These are phyloP conservation scores for Boletus subparvulus DNA, from an alignment of 768 basidiomycete genomes.

Conservation along the genomic window DNA sequence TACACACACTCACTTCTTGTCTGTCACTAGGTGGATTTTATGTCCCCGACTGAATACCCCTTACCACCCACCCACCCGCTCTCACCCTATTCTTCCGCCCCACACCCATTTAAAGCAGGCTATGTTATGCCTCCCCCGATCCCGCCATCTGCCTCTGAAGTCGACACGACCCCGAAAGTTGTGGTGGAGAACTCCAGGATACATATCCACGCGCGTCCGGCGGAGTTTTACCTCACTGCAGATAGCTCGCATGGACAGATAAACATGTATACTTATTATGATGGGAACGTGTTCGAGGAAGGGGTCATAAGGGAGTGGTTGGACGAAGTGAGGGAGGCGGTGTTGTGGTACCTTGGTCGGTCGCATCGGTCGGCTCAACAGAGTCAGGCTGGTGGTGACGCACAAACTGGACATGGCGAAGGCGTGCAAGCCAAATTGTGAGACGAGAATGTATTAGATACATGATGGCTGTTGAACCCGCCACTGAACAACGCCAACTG, in stretches of 20 bases:
- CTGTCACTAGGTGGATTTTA: conserved; percentile 31
- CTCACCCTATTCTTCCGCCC: conserved; percentile 20
- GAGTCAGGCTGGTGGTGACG: neutral
- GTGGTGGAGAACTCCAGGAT: conserved; percentile 3
- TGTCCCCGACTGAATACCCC: conserved; percentile 40
- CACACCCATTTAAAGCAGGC: conserved; percentile 14
- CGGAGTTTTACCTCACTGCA: conserved; percentile 45
- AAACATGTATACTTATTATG: conserved; percentile 37
- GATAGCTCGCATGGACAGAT: conserved; percentile 35
- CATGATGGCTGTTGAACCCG: too few species aligned
- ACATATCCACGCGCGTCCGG: conserved; percentile 43
- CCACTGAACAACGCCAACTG: too few species aligned
- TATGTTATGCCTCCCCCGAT: neutral
- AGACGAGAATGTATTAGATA: neutral
- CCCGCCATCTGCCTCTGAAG: neutral
- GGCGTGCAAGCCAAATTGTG: neutral
- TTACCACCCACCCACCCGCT: conserved; percentile 22
- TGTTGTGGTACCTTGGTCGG: conserved; percentile 32
- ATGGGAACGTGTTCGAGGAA: conserved; percentile 47
- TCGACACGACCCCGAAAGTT: conserved; percentile 8
- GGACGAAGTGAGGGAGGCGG: conserved; percentile 40
- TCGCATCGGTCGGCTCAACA: neutral
- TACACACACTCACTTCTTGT: neutral
- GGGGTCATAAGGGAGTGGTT: conserved; percentile 47
- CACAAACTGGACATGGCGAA: neutral